Conservation (phyloP, 1,284 basidiomycete species). For the Irpex sp. region DNA sequence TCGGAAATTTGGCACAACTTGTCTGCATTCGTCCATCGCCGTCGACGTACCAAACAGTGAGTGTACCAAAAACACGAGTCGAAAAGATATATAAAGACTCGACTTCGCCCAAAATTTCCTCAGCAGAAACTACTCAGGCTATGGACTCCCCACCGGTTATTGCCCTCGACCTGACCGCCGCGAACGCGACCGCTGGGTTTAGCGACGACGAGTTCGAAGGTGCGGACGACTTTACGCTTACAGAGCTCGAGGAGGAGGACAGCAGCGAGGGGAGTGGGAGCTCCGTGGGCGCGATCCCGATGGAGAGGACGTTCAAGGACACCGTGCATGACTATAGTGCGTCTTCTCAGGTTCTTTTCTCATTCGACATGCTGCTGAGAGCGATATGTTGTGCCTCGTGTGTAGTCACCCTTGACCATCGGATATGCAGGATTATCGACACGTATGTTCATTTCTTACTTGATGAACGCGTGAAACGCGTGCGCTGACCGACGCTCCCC, state of each 20-base stretch:
- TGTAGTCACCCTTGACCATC: constrained; percentile 33
- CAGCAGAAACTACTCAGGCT: not conserved
- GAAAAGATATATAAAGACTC: too few species aligned
- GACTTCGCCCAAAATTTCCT: too few species aligned
- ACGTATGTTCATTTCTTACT: constrained; percentile 30
- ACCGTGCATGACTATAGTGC: constrained; percentile 47
- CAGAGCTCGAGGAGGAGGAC: not conserved
- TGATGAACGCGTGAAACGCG: not conserved
- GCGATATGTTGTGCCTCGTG: not conserved
- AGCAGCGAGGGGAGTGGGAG: not conserved
- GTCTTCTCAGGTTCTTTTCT: constrained; percentile 15
- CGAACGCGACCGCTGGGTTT: not conserved
- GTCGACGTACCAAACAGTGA: not conserved
- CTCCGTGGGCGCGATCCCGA: not conserved
- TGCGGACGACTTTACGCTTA: not conserved
- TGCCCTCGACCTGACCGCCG: not conserved
- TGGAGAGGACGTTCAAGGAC: constrained; percentile 34
- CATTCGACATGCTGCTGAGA: not conserved
- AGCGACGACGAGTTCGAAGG: not conserved
- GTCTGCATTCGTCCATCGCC: too few species aligned
- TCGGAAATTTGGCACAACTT: too few species aligned
- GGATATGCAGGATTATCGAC: constrained; percentile 38
- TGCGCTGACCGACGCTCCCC: constrained; percentile 8
- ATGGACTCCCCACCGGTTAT: not conserved
- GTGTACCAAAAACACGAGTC: not conserved